A percentile compares a stretch with the other conserved stretches of the same genome.
Evolutionary conservation across 805 yeast species (phyloP).

Genomic region (Candida hungchunana): DNA sequence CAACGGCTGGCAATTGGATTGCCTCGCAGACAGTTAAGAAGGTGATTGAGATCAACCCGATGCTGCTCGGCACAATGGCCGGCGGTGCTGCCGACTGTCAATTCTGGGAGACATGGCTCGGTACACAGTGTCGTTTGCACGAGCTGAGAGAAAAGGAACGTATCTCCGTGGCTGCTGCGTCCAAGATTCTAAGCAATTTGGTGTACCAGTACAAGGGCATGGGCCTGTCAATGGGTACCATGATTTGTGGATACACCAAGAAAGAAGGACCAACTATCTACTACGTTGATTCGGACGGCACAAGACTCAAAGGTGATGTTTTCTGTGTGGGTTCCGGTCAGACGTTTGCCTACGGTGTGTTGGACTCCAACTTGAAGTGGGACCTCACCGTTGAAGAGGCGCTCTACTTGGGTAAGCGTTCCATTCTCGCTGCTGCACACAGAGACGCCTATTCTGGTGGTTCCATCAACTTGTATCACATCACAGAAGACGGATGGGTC

Average conservation of each 20-base stretch:
- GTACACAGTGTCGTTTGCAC: conserved; percentile 91
- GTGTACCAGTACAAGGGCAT: conserved; percentile 94
- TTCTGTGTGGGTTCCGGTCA: conserved; percentile 99
- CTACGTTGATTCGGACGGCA: conserved; percentile 96
- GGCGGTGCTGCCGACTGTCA: conserved; percentile 99
- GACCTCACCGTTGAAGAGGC: conserved; percentile 93
- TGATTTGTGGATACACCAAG: conserved; percentile 95
- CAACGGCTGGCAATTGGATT: conserved; percentile 97
- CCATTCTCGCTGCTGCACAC: conserved; percentile 95
- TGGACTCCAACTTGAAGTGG: conserved; percentile 90
- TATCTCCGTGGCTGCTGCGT: conserved; percentile 94
- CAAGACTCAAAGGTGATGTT: conserved; percentile 88
- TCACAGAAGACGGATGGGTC: conserved; percentile 90
- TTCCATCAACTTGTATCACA: conserved; percentile 87
- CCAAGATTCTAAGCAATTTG: conserved; percentile 85
- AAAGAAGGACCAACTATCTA: conserved; percentile 94
- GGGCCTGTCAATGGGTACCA: conserved; percentile 99
- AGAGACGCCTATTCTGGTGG: conserved; percentile 99
- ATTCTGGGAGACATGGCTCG: conserved; percentile 99
- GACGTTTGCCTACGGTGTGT: conserved; percentile 97
- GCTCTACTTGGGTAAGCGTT: conserved; percentile 86
- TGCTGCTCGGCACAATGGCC: conserved; percentile 95
- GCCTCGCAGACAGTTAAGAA: conserved; percentile 97
- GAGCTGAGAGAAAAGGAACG: conserved; percentile 93
- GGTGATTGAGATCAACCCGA: conserved; percentile 94